phyloP scores from a whole-genome alignment of 2,329 filamentous ascomycete genomes.

The Dendryphion nanum region DNA sequence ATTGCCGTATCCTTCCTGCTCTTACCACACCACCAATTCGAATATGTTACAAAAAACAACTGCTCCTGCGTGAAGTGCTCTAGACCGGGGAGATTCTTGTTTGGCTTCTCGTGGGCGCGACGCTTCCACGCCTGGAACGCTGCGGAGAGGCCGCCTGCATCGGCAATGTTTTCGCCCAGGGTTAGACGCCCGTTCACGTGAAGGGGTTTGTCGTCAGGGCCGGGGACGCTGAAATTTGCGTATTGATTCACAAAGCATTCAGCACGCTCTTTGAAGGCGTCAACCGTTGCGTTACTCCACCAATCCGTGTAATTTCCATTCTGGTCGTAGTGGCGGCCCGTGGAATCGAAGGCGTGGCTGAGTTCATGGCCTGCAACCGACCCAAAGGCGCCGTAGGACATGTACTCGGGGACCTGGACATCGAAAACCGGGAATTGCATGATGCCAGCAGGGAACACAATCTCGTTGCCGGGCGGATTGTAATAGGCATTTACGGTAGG shows the following conservation, averaged over 20 bases:
- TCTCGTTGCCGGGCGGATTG: conserved; percentile 63
- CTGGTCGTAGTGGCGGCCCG: conserved; percentile 63
- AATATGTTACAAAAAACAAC: conserved; percentile 67
- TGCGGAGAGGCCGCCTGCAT: conserved; percentile 64
- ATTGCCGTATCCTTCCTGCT: conserved; percentile 58
- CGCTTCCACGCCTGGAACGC: conserved; percentile 66
- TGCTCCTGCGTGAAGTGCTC: conserved; percentile 64
- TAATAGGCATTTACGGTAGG: conserved; percentile 64
- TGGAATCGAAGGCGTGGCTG: conserved; percentile 68
- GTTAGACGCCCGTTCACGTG: conserved; percentile 64
- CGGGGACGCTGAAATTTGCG: conserved; percentile 57
- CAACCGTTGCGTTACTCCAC: conserved; percentile 63
- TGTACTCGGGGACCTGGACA: conserved; percentile 60
- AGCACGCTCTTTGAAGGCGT: conserved; percentile 58
- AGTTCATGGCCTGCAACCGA: conserved; percentile 68
- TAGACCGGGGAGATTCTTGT: conserved; percentile 53
- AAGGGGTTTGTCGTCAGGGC: conserved; percentile 55
- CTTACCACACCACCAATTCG: conserved; percentile 67
- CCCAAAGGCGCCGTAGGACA: conserved; percentile 69
- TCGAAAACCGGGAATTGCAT: conserved; percentile 68
- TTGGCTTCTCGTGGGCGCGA: conserved; percentile 52
- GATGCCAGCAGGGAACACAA: conserved; percentile 66
- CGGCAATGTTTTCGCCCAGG: conserved; percentile 69
- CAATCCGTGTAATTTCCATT: conserved; percentile 65
- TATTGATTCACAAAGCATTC: conserved; percentile 71